Evolutionary conservation across 805 yeast species (phyloP), one percentile per base, ranked within the genome.

Genomic region (Candida railenensis): DNA sequence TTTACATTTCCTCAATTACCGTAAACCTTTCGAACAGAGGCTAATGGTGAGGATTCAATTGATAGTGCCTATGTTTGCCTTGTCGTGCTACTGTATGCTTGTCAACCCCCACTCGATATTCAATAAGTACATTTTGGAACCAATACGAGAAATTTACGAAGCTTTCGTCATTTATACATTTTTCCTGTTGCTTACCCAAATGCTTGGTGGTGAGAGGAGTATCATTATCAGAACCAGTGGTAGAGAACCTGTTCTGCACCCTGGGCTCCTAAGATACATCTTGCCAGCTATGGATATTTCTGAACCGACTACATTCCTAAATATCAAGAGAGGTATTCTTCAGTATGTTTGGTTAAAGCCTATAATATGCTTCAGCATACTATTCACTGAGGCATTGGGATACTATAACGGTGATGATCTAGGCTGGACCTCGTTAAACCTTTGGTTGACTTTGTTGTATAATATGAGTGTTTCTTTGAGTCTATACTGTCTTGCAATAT

Each of bases 321-420:
- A 67, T 16, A 81, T 94, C 42, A 94, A 94, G 58, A 69, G 96
- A 49, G 92, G 95, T 1, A 84, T 94, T 4, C 67, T 94, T 43
- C 99, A 94, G 63, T 94, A 92, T 59, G 96, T 92, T 5, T 94
- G 97, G 97, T 63, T 91, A 49, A 91, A 95, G 57, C 97, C 97
- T 0, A 49, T 89, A 12, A 73, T 91, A n/a, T 85, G 90, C 49
- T 48, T 83, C 11, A 67, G 76, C n/a, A 71, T 77, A 21, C 61
- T 78, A 20, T 44, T 77, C 34, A 65, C 80, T 25, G 78, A 81
- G 49, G 49, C 76, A 0, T 47, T 72, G 14, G 80, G 82, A 0
- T 56, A 72, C 43, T 80, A 84, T 57, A 69, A 80, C 43, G 77
- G 77, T 20, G 76, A 78, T 44, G 70, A 77, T 46, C 65, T 81